Percentiles rank a stretch among this genome's conserved stretches.
These are phyloP conservation scores for Dendrobium officinale DNA, from an alignment of 106 monocot species.

Conservation along the genomic window DNA sequence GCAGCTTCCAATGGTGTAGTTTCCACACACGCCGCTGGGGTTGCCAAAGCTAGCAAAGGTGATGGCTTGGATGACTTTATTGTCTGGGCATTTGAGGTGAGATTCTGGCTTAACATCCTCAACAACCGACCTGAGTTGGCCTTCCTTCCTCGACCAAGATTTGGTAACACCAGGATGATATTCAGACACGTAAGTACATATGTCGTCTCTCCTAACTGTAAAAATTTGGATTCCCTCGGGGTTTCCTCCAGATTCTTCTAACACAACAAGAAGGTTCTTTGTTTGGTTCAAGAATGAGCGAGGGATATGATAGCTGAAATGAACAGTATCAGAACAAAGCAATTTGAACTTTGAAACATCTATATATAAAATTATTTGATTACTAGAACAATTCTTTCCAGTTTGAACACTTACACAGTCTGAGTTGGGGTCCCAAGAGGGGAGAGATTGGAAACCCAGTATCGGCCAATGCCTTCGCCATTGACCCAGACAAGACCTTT, in stretches of 20 bases:
- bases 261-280: slow-evolving; percentile 6
- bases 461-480: slow-evolving; percentile 68
- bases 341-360: background rate
- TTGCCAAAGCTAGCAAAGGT: slow-evolving; percentile 69
- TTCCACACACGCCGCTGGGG: slow-evolving; percentile 57
- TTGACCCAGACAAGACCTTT: slow-evolving; percentile 87
- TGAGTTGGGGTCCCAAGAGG: slow-evolving; percentile 74
- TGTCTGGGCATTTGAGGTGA: slow-evolving; percentile 23
- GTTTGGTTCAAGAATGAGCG: slow-evolving; percentile 40
- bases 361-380: background rate
- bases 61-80: slow-evolving; percentile 38
- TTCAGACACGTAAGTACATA: slow-evolving; percentile 55
- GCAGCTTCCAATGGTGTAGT: slow-evolving; percentile 49
- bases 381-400: background rate
- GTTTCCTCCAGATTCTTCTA: slow-evolving; percentile 28
- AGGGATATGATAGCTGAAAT: slow-evolving; percentile 44
- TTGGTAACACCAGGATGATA: slow-evolving; percentile 34
- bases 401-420: slow-evolving; percentile 30
- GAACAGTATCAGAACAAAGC: background rate
- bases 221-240: slow-evolving; percentile 35
- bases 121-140: slow-evolving; percentile 9
- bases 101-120: slow-evolving; percentile 48
- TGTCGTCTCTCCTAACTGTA: slow-evolving; percentile 59
- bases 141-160: slow-evolving; percentile 37
- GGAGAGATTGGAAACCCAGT: slow-evolving; percentile 60